These are phyloP conservation scores for Neurospora sp. DNA, from an alignment of 495 filamentous ascomycete genomes.

Conservation along the genomic window DNA sequence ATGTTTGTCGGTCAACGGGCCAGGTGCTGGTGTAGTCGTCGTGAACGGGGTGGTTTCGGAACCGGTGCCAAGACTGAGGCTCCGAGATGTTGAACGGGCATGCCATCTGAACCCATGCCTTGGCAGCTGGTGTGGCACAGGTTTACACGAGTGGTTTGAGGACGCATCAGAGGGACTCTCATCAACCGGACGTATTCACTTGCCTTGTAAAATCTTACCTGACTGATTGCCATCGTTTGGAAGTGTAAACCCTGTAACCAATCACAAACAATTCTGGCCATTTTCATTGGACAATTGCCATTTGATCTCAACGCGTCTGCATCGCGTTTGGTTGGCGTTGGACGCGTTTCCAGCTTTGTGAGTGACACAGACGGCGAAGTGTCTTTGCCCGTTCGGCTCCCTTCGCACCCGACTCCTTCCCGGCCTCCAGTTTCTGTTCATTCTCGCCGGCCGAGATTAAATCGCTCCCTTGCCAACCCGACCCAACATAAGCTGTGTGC, in stretches of 20 bases:
- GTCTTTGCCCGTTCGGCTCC: not conserved
- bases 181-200: not conserved
- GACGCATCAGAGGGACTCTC: too few species aligned
- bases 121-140: too few species aligned
- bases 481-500: not conserved
- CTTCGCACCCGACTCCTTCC: not conserved
- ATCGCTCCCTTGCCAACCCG: not conserved
- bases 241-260: not conserved
- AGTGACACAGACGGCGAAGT: conserved; percentile 2
- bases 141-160: too few species aligned
- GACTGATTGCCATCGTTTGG: not conserved
- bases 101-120: too few species aligned
- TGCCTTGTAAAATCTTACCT: not conserved
- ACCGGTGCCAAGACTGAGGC: not conserved
- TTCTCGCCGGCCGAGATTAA: not conserved
- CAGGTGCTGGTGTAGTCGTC: not conserved
- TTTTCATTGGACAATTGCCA: conserved; percentile 10
- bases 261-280: not conserved
- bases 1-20: not conserved
- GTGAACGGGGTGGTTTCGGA: not conserved
- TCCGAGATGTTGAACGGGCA: not conserved
- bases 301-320: conserved; percentile 12
- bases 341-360: conserved; percentile 12
- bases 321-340: conserved; percentile 13
- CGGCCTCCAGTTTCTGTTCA: not conserved